These are phyloP conservation scores for Vitis rupestris DNA, from an alignment of 164 flowering plant genomes.

Conservation along the genomic window DNA sequence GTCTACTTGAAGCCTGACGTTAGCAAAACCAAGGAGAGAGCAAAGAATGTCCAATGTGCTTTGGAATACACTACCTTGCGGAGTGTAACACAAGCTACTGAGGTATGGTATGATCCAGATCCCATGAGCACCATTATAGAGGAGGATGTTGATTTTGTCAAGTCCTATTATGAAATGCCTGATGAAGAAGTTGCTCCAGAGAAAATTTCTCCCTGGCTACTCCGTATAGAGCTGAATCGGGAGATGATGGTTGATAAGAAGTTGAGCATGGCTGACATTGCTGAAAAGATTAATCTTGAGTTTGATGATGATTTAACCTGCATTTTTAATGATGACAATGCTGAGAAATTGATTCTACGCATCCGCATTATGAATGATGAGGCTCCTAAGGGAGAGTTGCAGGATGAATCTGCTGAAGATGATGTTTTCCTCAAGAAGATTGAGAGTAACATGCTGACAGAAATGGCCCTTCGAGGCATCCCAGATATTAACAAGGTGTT, in stretches of 20 bases:
- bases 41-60: constrained; percentile 96
- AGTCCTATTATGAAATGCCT: constrained; percentile 97
- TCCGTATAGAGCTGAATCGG: constrained; percentile 91
- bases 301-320: constrained; percentile 95
- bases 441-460: constrained; percentile 95
- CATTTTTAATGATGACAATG: constrained; percentile 97
- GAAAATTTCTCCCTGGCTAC: constrained; percentile 97
- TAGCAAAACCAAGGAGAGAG: constrained; percentile 78
- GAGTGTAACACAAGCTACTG: constrained; percentile 97
- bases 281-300: constrained; percentile 92
- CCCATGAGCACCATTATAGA: constrained; percentile 96
- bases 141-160: constrained; percentile 94
- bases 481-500: constrained; percentile 97
- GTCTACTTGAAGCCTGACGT: constrained; percentile 88
- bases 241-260: constrained; percentile 99
- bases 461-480: constrained; percentile 96
- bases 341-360: constrained; percentile 89
- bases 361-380: constrained; percentile 99
- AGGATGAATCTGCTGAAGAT: constrained; percentile 79
- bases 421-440: constrained; percentile 99
- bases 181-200: constrained; percentile 96
- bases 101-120: constrained; percentile 99
- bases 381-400: constrained; percentile 83
- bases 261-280: constrained; percentile 96
- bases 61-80: constrained; percentile 91